Evolutionary conservation across 352 stramenopile species (phyloP), one percentile per base, ranked within the genome.

Genomic region (Pythium apleroticum): DNA sequence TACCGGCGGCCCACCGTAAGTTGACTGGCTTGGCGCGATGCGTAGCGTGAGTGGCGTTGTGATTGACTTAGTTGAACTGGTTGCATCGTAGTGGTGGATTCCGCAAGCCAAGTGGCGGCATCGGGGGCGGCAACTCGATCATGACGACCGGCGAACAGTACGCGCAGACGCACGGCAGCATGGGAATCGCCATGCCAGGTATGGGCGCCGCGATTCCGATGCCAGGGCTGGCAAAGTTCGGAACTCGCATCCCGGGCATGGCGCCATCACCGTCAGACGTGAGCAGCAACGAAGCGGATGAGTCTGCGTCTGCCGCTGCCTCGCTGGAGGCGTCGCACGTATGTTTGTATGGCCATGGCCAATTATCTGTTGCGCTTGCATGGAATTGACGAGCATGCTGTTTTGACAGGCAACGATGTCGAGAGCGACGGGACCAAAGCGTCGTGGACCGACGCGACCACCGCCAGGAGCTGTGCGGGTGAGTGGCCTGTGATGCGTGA

Each of bases 131-230:
- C n/a, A 65, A 57, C 56, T 89, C 82, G 37, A 93, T 93, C 46
- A 92, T 95, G 81, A 89, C 74, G 43, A 95, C 87, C 7, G 87
- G 87, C 14, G 87, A 95, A 53, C 78, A 91, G 63, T 95, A 94
- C 63, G 82, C 72, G 66, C 73, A 91, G 46, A 79, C 63, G 22
- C 75, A 88, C 53, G 79, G 89, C 52, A 73, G 76, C 33, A 89
- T 88, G 75, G 85, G 85, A 14, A 78, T 93, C 10, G 70, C 81
- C 3, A 91, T 95, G 80, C 87, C 87, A 3, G 87, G 84, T 11
- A 91, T 95, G 81, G 84, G 84, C 0, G 84, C 82, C 4, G 87
- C 83, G 8, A 86, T 95, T 63, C 87, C 87, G 0, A 95, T 95
- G 87, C 84, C 86, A 17, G 87, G 87, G 10, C 65, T 95, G 14